These are phyloP conservation scores for Candida boleticola DNA, from an alignment of 805 yeast genomes.

Conservation along the genomic window DNA sequence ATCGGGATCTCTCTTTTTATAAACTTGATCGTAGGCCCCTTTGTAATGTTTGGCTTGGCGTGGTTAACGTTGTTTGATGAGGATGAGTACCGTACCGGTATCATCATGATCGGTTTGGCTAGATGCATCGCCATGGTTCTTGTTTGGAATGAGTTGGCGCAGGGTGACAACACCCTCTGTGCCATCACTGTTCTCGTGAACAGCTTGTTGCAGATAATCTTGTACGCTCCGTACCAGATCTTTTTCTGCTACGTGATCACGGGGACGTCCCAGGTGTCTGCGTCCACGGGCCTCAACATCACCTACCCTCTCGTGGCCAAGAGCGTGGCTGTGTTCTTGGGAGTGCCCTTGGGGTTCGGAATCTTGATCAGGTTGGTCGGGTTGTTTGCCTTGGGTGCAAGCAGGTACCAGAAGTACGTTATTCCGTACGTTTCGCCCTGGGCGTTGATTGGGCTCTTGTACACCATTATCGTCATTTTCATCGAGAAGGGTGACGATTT, in stretches of 20 bases:
- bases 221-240: conserved; percentile 52
- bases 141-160: conserved; percentile 55
- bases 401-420: conserved; percentile 30
- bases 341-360: conserved; percentile 51
- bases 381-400: conserved; percentile 24
- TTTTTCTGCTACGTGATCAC: conserved; percentile 46
- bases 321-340: conserved; percentile 52
- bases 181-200: conserved; percentile 52
- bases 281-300: conserved; percentile 10
- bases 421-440: conserved; percentile 46
- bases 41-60: conserved; percentile 54
- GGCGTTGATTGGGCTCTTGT: conserved; percentile 51
- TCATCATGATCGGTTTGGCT: conserved; percentile 60
- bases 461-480: conserved; percentile 51
- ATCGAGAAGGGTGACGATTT: conserved; percentile 49
- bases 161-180: conserved; percentile 50
- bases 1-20: conserved; percentile 40
- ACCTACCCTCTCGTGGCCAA: conserved; percentile 43
- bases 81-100: conserved; percentile 49
- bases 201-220: conserved; percentile 47
- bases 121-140: conserved; percentile 65
- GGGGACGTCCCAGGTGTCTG: conserved; percentile 17
- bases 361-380: conserved; percentile 36
- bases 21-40: conserved; percentile 58
- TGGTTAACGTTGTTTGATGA: conserved; percentile 51